phyloP scores from a whole-genome alignment of 2,329 filamentous ascomycete species.

The Trichoderma cornu-damae region DNA sequence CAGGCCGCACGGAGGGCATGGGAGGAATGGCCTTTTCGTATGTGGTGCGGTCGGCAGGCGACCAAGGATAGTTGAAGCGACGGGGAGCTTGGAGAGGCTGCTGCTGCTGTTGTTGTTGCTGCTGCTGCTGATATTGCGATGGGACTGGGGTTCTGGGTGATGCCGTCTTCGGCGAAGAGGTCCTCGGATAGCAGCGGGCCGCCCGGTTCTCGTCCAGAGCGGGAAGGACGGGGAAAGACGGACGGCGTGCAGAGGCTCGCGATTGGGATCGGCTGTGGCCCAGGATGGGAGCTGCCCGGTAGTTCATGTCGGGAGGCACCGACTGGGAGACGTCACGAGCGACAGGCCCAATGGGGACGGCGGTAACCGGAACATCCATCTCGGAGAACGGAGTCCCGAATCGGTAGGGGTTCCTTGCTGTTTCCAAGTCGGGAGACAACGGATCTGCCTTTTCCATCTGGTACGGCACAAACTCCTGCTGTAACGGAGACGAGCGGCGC shows the following conservation, averaged over 20 bases:
- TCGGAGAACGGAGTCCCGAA: constrained; percentile 86
- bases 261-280: constrained; percentile 44
- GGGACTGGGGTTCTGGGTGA: constrained; percentile 34
- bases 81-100: constrained; percentile 48
- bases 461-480: constrained; percentile 43
- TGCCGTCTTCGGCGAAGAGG: constrained; percentile 32
- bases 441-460: constrained; percentile 49
- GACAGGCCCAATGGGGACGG: constrained; percentile 64
- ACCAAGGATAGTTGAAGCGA: constrained; percentile 53
- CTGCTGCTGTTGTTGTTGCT: not conserved
- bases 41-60: constrained; percentile 41
- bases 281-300: constrained; percentile 45
- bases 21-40: constrained; percentile 45
- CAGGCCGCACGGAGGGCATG: constrained; percentile 22
- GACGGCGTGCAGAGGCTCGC: constrained; percentile 55
- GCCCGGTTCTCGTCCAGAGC: constrained; percentile 61
- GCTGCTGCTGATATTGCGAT: constrained; percentile 21
- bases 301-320: constrained; percentile 90
- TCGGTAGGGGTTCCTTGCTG: constrained; percentile 59
- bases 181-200: constrained; percentile 34
- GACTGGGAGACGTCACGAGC: constrained; percentile 79
- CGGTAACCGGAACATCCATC: constrained; percentile 79
- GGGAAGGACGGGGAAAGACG: constrained; percentile 64
- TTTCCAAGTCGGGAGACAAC: constrained; percentile 52
- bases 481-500: constrained; percentile 21